Evolutionary conservation across 129 eudicot genomes (phyloP).

Genomic region (Helianthus tuberosus): DNA sequence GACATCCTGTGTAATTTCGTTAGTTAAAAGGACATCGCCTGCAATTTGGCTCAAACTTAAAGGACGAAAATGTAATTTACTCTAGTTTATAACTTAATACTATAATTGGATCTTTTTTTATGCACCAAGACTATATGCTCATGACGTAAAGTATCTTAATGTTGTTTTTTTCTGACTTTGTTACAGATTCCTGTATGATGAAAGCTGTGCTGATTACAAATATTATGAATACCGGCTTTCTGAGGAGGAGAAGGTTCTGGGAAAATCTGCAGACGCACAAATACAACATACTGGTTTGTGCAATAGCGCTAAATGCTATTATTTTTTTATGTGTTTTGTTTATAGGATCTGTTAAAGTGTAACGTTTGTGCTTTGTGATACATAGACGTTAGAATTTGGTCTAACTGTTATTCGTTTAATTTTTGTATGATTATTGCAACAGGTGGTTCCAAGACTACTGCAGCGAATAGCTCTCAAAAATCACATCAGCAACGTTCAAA

Average conservation of each 20-base stretch:
- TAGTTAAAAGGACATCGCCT: too few species aligned
- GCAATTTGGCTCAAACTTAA: too few species aligned
- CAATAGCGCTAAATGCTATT: slow-evolving; percentile 4
- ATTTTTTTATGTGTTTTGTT: background rate
- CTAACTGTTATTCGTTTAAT: background rate
- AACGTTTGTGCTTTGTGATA: background rate
- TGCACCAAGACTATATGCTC: background rate
- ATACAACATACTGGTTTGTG: slow-evolving; percentile 56
- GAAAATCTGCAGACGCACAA: slow-evolving; percentile 48
- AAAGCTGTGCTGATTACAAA: slow-evolving; percentile 87
- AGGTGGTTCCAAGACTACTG: slow-evolving; percentile 40
- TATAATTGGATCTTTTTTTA: background rate
- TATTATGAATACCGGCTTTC: slow-evolving; percentile 76
- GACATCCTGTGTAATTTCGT: too few species aligned
- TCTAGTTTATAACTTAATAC: background rate
- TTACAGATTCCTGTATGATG: slow-evolving; percentile 85
- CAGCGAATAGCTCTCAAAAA: slow-evolving; percentile 42
- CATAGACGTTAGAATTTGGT: background rate
- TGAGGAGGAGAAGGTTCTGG: slow-evolving; percentile 78
- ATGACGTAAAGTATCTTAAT: slow-evolving; percentile 5
- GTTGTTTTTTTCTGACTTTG: background rate
- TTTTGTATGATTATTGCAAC: slow-evolving; percentile 6
- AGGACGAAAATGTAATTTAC: too few species aligned
- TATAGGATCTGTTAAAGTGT: background rate
- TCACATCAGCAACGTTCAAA: slow-evolving; percentile 50